Percentiles rank a stretch among this genome's conserved stretches.
Evolutionary conservation across 805 yeast genomes (phyloP).

Genomic region (Scheffersomyces stipitis): DNA sequence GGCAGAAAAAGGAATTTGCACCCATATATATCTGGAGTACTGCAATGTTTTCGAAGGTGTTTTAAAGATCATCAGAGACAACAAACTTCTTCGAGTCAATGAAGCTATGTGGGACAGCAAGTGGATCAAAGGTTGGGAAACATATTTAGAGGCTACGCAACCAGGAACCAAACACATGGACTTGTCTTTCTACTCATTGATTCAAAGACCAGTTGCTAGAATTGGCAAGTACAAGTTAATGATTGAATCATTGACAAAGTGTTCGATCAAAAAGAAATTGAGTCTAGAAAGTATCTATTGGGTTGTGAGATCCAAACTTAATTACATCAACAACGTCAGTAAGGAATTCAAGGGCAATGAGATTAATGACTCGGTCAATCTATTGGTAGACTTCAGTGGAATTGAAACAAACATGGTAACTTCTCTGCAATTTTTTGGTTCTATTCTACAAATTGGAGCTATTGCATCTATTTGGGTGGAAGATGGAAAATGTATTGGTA

Average conservation of each 20-base stretch:
- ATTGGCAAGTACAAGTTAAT: constrained; percentile 51
- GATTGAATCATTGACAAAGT: constrained; percentile 40
- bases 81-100: constrained; percentile 10
- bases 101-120: constrained; percentile 4
- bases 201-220: constrained; percentile 54
- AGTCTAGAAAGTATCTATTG: constrained; percentile 12
- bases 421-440: constrained; percentile 49
- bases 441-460: constrained; percentile 44
- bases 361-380: constrained; percentile 16
- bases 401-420: constrained; percentile 10
- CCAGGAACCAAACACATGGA: constrained; percentile 38
- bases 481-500: constrained; percentile 7
- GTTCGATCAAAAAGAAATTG: constrained; percentile 16
- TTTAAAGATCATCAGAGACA: constrained; percentile 28
- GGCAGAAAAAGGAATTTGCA: constrained; percentile 18
- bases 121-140: constrained; percentile 33
- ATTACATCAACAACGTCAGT: constrained; percentile 23
- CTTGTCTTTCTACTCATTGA: constrained; percentile 51
- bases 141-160: constrained; percentile 43
- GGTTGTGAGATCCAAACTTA: constrained; percentile 19
- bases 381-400: constrained; percentile 9
- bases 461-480: constrained; percentile 40
- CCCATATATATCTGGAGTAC: constrained; percentile 33
- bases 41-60: constrained; percentile 31
- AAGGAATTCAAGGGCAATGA: constrained; percentile 20